Base-by-base conservation (phyloP, 169 alveolate genomes). In the Eimeria mitis region DNA sequence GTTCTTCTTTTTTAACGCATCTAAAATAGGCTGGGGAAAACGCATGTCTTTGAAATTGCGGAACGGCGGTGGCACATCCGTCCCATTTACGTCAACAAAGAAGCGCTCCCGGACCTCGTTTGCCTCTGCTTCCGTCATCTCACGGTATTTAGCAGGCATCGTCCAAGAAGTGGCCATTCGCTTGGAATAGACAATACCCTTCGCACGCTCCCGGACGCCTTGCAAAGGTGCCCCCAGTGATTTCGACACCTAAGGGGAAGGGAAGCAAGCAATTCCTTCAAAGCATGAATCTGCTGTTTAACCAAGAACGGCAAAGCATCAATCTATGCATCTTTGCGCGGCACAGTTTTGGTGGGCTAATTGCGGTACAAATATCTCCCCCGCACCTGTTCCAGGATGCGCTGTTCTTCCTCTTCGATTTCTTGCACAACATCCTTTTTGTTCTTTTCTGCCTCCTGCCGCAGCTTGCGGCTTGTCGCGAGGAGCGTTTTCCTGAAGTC, bases 31-130 rank as follows among this genome's bases (percentile, higher is more conserved):
- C 63, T 97, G 95, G 11, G 99, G 99, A 44, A 99, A 97, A 34
- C 99, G 97, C 99, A 99, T 98, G 89, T 98, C 99, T 91, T 98
- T 97, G 95, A 98, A 98, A 42, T 97, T 97, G 95, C 97, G 97
- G 83, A 99, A 98, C 5, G 99, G 99, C 59, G 99, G 99, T 9
- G 99, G 99, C 19, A 98, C 97, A 84, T 98, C 99, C 31, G 95
- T 90, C 19, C 99, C 99, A 79, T 90, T 95, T 9, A 98, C 98
- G 94, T 98, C 99, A 19, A 98, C 98, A 96, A 98, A 97, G 94
- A 98, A 97, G 71, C 91, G 89, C 89, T 95, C 97, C 54, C 97
- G 91, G 44, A 97, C 92, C 79, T 95, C 92, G 11, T 65, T 91
- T 2, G 97, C 92, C 89, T 95, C 98, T 47, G 75, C 97, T 65